These are phyloP conservation scores for Torrubiellomyces zombiae DNA, from an alignment of 2,329 filamentous ascomycete species.

Conservation along the genomic window DNA sequence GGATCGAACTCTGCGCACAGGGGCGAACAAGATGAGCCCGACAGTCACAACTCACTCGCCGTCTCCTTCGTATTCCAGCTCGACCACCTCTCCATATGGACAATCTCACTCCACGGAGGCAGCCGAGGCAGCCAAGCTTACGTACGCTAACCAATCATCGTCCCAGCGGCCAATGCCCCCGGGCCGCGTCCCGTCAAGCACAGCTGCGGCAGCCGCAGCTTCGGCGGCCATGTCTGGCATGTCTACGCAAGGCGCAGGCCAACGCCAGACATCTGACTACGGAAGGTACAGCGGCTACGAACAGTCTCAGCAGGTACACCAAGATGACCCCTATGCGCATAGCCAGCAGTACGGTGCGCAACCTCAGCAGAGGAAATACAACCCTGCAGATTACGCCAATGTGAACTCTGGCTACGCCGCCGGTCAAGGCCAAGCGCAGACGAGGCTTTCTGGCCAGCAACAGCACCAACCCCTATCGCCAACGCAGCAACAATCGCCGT, in stretches of 20 bases:
- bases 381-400: conserved; percentile 60
- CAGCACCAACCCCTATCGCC: conserved; percentile 10
- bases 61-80: conserved; percentile 18
- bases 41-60: conserved; percentile 18
- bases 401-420: conserved; percentile 29
- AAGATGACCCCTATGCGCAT: conserved; percentile 19
- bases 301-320: conserved; percentile 14
- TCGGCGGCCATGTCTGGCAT: conserved; percentile 38
- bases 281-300: conserved; percentile 17
- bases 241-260: conserved; percentile 17
- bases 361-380: conserved; percentile 47
- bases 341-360: conserved; percentile 15
- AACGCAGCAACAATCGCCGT: conserved; percentile 20
- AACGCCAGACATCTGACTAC: conserved; percentile 17
- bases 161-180: conserved; percentile 33
- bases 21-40: conserved; percentile 27
- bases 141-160: conserved; percentile 38
- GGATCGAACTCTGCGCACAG: conserved; percentile 48
- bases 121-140: conserved; percentile 46
- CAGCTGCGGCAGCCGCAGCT: conserved; percentile 40
- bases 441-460: conserved; percentile 14
- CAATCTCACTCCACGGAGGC: conserved; percentile 23
- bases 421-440: conserved; percentile 14
- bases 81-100: conserved; percentile 4
- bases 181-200: conserved; percentile 35